Base-by-base conservation (phyloP, 106 monocot genomes). In the Dendrobium catenatum region DNA sequence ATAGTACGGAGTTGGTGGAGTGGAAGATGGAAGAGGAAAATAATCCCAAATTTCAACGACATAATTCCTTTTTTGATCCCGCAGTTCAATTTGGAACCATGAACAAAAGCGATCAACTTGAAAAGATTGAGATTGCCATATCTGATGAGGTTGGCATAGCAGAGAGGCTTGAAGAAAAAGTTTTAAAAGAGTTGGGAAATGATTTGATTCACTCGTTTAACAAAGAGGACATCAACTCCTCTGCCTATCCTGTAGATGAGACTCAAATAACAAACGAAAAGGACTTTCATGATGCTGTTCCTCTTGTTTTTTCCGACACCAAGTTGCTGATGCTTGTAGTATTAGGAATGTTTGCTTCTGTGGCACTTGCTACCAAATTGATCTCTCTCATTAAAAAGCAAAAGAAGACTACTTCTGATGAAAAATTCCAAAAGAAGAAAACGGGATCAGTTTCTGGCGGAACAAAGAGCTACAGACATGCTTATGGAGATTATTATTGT, bases 351-450 rank as follows among this genome's bases (percentile, higher is more conserved):
- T 75, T 80, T 40, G 77, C 78, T 76, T 43, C 77, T 73, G 19
- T 87, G 16, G 4, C 77, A 13, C 68, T 86, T 56, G 80, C 80
- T 19, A 78, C 76, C 22, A 27, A 61, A 41, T 49, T 76, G 9
- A 70, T 68, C 6, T 78, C 84, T 43, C 18, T 87, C 33, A 75
- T 27, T 68, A 72, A 64, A 58, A 87, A 81, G 79, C 55, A 58
- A 68, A 85, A 77, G 11, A 55, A 81, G 70, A 40, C 9, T 9
- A 27, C 48, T 16, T 22, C 19, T 18, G 31, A 41, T 18, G 33
- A 44, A 4, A 5, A 8, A 43, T 9, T 18, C 42, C 11, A 7
- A 54, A 64, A 64, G 6, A 61, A 61, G 61, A 51, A 51, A 51
- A 51, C 15, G 10, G 16, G 2, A 16, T 51, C 51, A 51, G 22